Conservation (phyloP, 768 basidiomycete genomes). For the Pleurotus djamor region DNA sequence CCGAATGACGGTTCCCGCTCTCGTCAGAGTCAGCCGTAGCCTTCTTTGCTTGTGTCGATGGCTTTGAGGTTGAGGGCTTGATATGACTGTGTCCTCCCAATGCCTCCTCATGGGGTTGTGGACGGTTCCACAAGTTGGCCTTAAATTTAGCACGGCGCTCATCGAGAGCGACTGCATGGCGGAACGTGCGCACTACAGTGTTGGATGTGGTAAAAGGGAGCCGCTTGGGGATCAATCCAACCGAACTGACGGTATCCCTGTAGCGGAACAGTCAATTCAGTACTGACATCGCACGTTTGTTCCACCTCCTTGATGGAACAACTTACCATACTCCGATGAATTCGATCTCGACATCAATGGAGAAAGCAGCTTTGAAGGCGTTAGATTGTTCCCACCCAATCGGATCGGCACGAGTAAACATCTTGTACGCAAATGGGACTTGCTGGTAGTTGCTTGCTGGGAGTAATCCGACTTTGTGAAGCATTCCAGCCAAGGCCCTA, state of each 20-base stretch:
- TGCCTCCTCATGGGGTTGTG: conserved; percentile 25
- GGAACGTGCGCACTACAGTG: conserved; percentile 41
- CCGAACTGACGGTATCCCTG: conserved; percentile 58
- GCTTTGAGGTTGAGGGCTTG: conserved; percentile 1
- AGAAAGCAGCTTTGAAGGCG: conserved; percentile 57
- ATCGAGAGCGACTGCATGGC: conserved; percentile 55
- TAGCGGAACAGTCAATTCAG: not conserved
- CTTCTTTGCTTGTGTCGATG: not conserved
- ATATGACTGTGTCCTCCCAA: conserved; percentile 11
- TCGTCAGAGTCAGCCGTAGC: not conserved
- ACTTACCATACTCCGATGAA: conserved; percentile 58
- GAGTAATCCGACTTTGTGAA: conserved; percentile 49
- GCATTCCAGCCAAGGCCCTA: conserved; percentile 50
- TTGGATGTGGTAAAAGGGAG: conserved; percentile 48
- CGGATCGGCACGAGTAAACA: conserved; percentile 53
- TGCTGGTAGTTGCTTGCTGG: conserved; percentile 49
- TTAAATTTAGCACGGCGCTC: conserved; percentile 53
- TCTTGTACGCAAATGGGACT: conserved; percentile 62
- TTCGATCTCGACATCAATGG: conserved; percentile 49
- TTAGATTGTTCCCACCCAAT: conserved; percentile 45
- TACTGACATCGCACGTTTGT: not conserved
- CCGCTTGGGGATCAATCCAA: conserved; percentile 39
- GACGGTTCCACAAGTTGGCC: conserved; percentile 36
- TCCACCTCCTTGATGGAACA: not conserved
- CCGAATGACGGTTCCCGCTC: conserved; percentile 3